Base-by-base conservation (phyloP, 208 protist species). In the Crithidia thermophila region DNA sequence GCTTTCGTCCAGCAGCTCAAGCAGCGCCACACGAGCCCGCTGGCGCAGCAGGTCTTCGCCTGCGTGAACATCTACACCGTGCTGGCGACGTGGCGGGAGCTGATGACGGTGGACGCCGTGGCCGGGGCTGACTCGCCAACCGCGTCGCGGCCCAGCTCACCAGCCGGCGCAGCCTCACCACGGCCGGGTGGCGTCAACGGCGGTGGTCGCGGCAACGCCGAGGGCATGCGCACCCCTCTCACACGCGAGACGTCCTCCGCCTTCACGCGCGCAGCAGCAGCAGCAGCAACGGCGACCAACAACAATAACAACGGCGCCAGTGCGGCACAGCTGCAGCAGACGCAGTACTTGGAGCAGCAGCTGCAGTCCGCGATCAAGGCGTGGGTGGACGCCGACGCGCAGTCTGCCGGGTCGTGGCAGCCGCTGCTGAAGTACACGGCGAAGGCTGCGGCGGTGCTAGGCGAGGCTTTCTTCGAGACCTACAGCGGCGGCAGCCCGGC, bases 41-140 rank as follows among this genome's bases (percentile, higher is more conserved):
- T 93, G 40, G 79, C 84, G 7, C 79, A 85, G 53, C 73, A 74
- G 61, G 66, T 93, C 8, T 93, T 93, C 67, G 53, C 67, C 33
- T 72, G 77, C 52, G 75, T 79, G 18, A 93, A 90, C 53, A 47
- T 85, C 20, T 87, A 79, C 75, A 81, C 77, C n/a, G 70, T 81
- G 27, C 42, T 85, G 25, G 75, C 64, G 30, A 71, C 49, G 40
- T 90, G 84, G 84, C 61, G 64, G 23, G 67, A 69, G 34, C 25
- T 87, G 37, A 72, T 52, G 60, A 8, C 34, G 37, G 40, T 42
- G 11, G 40, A 65, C 34, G 47, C 40, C 18, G 62, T 0, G 13
- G n/a, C 10, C 30, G 39, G 16, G 13, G 8, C 33, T 10, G 25
- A 4, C 62, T 64, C 50, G 16, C 49, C 53, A 30, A 45, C 30